Conservation (phyloP, 202 grass and related monocot genomes). For the Carex arenaria region DNA sequence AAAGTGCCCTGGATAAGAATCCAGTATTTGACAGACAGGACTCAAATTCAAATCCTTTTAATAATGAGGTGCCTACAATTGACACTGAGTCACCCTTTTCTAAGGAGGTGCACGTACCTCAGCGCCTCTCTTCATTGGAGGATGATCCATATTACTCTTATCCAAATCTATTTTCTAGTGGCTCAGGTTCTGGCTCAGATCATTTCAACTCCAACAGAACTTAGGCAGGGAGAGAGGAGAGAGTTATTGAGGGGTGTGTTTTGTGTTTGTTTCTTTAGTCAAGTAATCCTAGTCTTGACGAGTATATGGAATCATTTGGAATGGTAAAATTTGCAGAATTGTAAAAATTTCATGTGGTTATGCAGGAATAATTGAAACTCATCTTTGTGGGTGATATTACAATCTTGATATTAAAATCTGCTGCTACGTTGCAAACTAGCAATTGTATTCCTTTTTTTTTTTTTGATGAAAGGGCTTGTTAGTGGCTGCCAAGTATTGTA, state of each 20-base stretch:
- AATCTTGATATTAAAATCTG: not conserved
- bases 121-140: constrained; percentile 55
- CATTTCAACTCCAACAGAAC: constrained; percentile 15
- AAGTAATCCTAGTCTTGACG: constrained; percentile 1
- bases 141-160: constrained; percentile 83
- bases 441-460: not conserved
- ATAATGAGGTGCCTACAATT: constrained; percentile 24
- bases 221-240: not conserved
- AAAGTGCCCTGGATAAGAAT: constrained; percentile 23
- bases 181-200: constrained; percentile 24
- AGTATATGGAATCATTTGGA: constrained; percentile 2
- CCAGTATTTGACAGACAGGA: constrained; percentile 58
- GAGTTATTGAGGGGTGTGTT: constrained; percentile 11
- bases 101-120: constrained; percentile 44
- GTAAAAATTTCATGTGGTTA: constrained; percentile 12
- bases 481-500: too few species aligned
- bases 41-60: constrained; percentile 44
- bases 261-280: not conserved
- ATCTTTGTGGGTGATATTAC: not conserved
- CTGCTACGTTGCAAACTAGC: not conserved
- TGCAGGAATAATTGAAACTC: not conserved
- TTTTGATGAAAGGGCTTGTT: too few species aligned
- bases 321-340: constrained; percentile 11
- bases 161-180: constrained; percentile 78
- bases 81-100: not conserved